These are phyloP conservation scores for Phytopythium mirpurense DNA, from an alignment of 352 stramenopile species.

Conservation along the genomic window DNA sequence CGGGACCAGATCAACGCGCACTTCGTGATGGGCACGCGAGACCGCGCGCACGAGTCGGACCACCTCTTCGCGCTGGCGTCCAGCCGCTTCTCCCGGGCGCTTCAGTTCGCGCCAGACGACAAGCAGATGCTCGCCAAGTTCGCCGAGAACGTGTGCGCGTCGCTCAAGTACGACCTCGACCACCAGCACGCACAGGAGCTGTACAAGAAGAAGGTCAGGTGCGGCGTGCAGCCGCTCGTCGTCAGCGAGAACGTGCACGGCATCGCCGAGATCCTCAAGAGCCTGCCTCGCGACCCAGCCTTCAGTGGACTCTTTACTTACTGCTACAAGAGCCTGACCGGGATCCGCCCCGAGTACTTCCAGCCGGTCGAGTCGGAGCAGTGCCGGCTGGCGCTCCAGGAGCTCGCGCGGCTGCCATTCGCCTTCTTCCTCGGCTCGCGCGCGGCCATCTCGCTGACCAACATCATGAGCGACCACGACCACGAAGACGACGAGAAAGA, in stretches of 20 bases:
- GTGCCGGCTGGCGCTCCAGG: conserved; percentile 38
- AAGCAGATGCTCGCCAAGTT: conserved; percentile 61
- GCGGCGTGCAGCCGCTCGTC: conserved; percentile 49
- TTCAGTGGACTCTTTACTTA: conserved; percentile 81
- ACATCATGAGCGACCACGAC: conserved; percentile 39
- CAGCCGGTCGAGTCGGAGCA: conserved; percentile 35
- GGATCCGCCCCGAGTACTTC: conserved; percentile 56
- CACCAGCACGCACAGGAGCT: conserved; percentile 53
- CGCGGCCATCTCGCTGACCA: conserved; percentile 45
- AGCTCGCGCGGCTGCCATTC: conserved; percentile 62
- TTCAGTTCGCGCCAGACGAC: conserved; percentile 62
- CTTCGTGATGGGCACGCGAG: conserved; percentile 57
- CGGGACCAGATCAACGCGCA: conserved; percentile 72
- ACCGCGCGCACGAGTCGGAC: conserved; percentile 63
- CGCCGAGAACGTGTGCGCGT: conserved; percentile 76
- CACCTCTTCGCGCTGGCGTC: conserved; percentile 74
- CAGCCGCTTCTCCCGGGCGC: conserved; percentile 51
- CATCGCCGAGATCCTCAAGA: conserved; percentile 79
- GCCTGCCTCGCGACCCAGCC: conserved; percentile 56
- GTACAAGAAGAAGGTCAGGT: conserved; percentile 81
- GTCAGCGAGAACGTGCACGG: conserved; percentile 60
- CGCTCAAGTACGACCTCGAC: conserved; percentile 77
- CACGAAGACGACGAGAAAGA: conserved; percentile 34
- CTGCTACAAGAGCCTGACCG: conserved; percentile 51
- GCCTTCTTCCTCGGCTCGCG: conserved; percentile 60